Evolutionary conservation across 164 flowering plant species (phyloP), one percentile per base, ranked within the genome.

Genomic region (Vitis rupestris): DNA sequence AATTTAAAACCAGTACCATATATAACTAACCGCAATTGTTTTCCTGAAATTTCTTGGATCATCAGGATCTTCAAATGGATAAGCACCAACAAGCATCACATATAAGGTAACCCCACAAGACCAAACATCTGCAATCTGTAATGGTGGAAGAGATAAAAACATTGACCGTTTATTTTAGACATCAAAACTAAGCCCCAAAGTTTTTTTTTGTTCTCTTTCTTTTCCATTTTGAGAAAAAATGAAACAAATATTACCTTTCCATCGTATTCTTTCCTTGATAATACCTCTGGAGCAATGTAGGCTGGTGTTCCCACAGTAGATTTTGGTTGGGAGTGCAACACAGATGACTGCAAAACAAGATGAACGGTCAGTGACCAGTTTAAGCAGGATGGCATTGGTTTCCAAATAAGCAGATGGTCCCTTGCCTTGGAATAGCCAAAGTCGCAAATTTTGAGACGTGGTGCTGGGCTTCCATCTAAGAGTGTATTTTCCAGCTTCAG

Each of bases 61-160:
- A 16, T 76, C 75, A 5, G 85, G 84, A 67, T 87, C 91, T 78
- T 83, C 89, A 50, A 85, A 87, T 8, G 91, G 91, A 70, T 87
- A 87, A 63, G 89, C 87, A 3, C 91, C 91, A 56, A 85, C 85
- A 44, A 87, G 69, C 91, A 87, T 87, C 31, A 87, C 91, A 74
- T 87, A 87, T 29, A 87, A 68, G 49, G 91, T 87, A 10, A 87
- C 91, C 69, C 91, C 91, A 78, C 91, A 87, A 13, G 91, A 87
- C 91, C 91, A 87, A 75, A 87, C 89, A 84, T 87, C 91, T 67
- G 91, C 88, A 75, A 83, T 74, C 91, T 87, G 62, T 44, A 50
- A 3, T 48, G 50, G 23, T 9, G 50, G 17, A 77, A 70, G 69
- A 4, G 57, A 63, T 19, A 15, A 31, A 68, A 10, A 27, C 47